Base-by-base conservation (phyloP, 75 land plant species). In the Selaginella tamariscina region DNA sequence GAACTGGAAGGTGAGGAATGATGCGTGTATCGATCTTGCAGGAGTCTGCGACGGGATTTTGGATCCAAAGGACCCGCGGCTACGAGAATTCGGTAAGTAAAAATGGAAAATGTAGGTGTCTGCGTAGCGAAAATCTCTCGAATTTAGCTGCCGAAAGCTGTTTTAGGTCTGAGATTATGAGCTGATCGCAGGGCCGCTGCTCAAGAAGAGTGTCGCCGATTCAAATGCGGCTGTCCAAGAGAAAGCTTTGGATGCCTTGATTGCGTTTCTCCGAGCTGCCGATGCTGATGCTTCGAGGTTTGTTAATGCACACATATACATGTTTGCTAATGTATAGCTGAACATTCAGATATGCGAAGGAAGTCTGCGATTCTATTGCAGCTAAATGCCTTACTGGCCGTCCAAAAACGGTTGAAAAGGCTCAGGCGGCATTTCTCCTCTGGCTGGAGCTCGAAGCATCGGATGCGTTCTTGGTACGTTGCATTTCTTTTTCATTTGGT, bases 1-100 rank as follows among this genome's bases (percentile, higher is more conserved):
- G 81, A 94, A 94, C 68, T 94, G 99, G 99, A 94, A 94, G 75
- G 96, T 94, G 1, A 49, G 99, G 68, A 90, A 84, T 65, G 99
- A 94, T 27, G 99, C 84, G 30, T 89, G 87, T 70, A 83, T 90
- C 64, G 99, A 94, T 65, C 80, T 94, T 32, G 96, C 99, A 9
- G 79, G 85, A 28, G 59, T 90, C 13, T 94, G 88, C 68, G 91
- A 85, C 63, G 69, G 81, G 71, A 85, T 94, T 64, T 70, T 84
- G 32, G 91, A 94, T 87, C 99, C 96, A n/a, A 94, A 94, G 70
- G 99, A 94, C 66, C 70, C 86, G 5, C 80, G 91, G 27, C 85
- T 94, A 55, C 79, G 83, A 32, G 99, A 94, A 30, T 81, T 87
- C 56, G 99, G 95, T 86, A 62, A 68, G 54, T 8, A 32, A 70